Base-by-base conservation (phyloP, 2,329 filamentous ascomycete genomes). In the Cryphonectria naterciae region DNA sequence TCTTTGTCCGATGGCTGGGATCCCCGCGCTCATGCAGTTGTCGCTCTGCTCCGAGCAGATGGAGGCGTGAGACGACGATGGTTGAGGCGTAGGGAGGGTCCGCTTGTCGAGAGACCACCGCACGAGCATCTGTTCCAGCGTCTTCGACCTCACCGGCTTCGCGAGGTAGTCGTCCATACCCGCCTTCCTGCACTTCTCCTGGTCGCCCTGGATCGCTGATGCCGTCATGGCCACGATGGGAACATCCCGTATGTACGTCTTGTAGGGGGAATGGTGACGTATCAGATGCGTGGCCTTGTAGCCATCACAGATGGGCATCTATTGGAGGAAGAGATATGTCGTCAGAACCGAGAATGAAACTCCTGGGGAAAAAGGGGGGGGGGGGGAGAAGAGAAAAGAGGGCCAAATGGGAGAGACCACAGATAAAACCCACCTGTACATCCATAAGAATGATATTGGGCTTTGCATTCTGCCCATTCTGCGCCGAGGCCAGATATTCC, bases 371-470 rank as follows among this genome's bases (percentile, higher is more conserved):
- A 3, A 6, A n/a, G n/a, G n/a, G n/a, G n/a, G n/a, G n/a, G n/a
- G n/a, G n/a, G n/a, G n/a, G n/a, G n/a, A n/a, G n/a, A n/a, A n/a
- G n/a, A n/a, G n/a, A n/a, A n/a, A n/a, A n/a, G n/a, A 19, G 25
- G 32, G 7, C 11, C 4, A 62, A n/a, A 39, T 35, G 35, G 1
- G 11, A 62, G 32, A 35, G 37, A 41, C 7, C 5, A 2, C 0
- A 19, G 11, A 41, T 17, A 7, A 4, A 11, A 49, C 70, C 65
- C 19, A 72, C 79, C 60, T 93, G 91, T 0, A 92, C 89, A 76
- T 93, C 91, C 91, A 93, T 93, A 54, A 95, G 82, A 68, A 95
- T 93, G 10, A 95, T 89, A 74, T 93, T 89, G 0, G 93, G 92
- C 66, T 88, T 88, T 15, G 82, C 80, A 61, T 86, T 83, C 41